Evolutionary conservation across 2,329 filamentous ascomycete species (phyloP), one percentile per base, ranked within the genome.

Genomic region (Xylaria sp.): DNA sequence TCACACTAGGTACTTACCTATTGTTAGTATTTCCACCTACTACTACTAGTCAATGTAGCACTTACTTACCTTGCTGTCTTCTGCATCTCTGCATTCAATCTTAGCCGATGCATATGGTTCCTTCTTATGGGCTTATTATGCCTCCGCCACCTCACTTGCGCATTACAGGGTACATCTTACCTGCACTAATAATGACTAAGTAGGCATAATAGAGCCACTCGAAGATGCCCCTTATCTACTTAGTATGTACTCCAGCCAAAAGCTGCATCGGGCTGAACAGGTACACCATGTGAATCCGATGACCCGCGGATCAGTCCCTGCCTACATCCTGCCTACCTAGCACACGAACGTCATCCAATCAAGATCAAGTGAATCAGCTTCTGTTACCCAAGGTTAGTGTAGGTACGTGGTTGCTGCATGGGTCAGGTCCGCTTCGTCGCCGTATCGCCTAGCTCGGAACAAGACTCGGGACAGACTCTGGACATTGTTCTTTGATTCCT

Each of bases 341-440:
- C 59, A 40, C 60, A 42, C 60, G 59, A 61, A 50, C 60, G 59
- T 35, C 48, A 57, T 60, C 69, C 69, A 71, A 71, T 70, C 69
- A 71, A 50, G 23, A 70, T 51, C 59, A 44, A 59, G 47, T 54
- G 51, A 42, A 64, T 58, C 51, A n/a, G n/a, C n/a, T n/a, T n/a
- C n/a, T n/a, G n/a, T n/a, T 5, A 32, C 29, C 29, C 10, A 32
- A 5, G 29, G 5, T 32, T 32, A 8, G 29, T 32, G 10, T 32
- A 32, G 29, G 5, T 32, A 32, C 29, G n/a, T n/a, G n/a, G n/a
- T n/a, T n/a, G n/a, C n/a, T n/a, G n/a, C n/a, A 32, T 32, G 29
- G 29, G 29, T 9, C 10, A 9, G 29, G 29, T 8, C 29, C 29
- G 29, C 29, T 32, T 32, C 29, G 3, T 42, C 12, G 13, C 18